Evolutionary conservation across 345 rosid species (phyloP).

Genomic region (Pelargonium nanum): DNA sequence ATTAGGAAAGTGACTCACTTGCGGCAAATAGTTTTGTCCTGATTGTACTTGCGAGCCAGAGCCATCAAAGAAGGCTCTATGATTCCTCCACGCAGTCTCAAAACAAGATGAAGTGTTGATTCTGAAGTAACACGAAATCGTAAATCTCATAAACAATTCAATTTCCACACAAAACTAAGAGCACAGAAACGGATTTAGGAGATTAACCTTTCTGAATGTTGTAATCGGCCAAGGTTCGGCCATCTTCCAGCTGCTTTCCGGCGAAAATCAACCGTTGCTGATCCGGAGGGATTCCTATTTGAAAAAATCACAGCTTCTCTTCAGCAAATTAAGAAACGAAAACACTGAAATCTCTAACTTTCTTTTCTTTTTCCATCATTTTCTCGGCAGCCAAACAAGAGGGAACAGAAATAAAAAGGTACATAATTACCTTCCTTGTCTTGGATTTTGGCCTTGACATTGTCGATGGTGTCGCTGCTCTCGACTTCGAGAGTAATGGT

Average conservation of each 20-base stretch:
- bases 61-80: slow-evolving; percentile 94
- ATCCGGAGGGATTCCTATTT: slow-evolving; percentile 75
- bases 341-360: too few species aligned
- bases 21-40: slow-evolving; percentile 89
- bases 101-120: slow-evolving; percentile 72
- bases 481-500: background rate
- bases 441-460: background rate
- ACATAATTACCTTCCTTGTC: background rate
- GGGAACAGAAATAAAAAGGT: background rate
- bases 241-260: slow-evolving; percentile 90
- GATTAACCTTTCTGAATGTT: slow-evolving; percentile 73
- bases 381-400: background rate
- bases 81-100: slow-evolving; percentile 86
- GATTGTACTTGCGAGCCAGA: slow-evolving; percentile 79
- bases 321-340: background rate
- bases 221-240: slow-evolving; percentile 84
- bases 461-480: background rate
- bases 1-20: slow-evolving; percentile 34
- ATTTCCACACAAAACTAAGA: background rate
- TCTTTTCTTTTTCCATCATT: too few species aligned
- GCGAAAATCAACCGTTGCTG: slow-evolving; percentile 88
- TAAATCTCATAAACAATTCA: background rate
- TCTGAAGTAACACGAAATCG: slow-evolving; percentile 20
- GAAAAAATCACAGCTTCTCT: background rate
- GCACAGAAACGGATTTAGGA: background rate